Percentiles rank a stretch among this genome's conserved stretches.
Evolutionary conservation across 179 eudicot species (phyloP).

Genomic region (Silene coronaria): DNA sequence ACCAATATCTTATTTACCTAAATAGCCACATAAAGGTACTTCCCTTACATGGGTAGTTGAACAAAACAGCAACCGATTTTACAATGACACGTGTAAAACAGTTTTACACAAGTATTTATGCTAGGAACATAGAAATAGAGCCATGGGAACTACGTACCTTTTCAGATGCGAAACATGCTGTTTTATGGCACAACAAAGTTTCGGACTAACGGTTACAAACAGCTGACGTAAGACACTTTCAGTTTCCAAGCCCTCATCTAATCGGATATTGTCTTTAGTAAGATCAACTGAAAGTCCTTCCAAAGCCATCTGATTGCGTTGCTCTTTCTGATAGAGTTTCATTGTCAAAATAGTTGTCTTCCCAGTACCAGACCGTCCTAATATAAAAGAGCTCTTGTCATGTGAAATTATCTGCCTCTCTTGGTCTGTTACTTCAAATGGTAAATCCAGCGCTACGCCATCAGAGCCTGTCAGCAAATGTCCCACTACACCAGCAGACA

Average conservation of each 20-base stretch:
- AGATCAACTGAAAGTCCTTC: conserved; percentile 29
- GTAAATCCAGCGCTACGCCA: conserved; percentile 51
- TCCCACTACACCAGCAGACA: conserved; percentile 46
- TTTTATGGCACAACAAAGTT: conserved; percentile 61
- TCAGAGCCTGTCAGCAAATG: conserved; percentile 46
- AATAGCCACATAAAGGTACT: too few species aligned
- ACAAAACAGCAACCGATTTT: too few species aligned
- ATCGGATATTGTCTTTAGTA: too few species aligned
- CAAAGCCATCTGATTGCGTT: conserved; percentile 35
- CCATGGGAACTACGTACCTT: too few species aligned
- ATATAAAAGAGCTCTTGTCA: conserved; percentile 46
- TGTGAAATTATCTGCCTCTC: conserved; percentile 42
- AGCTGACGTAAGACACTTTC: conserved; percentile 45
- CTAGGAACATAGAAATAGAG: too few species aligned
- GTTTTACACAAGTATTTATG: too few species aligned
- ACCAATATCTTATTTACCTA: too few species aligned
- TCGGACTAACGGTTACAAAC: conserved; percentile 80
- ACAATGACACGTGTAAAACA: too few species aligned
- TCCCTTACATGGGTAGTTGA: too few species aligned
- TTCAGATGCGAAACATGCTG: conserved; percentile 52
- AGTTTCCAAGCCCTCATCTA: too few species aligned
- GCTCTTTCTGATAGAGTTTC: conserved; percentile 58
- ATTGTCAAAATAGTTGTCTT: conserved; percentile 66
- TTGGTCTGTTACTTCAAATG: conserved; percentile 61
- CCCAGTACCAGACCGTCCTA: conserved; percentile 80